Evolutionary conservation across 352 stramenopile species (phyloP), one percentile per base, ranked within the genome.

Genomic region (Phytophthora litchii): DNA sequence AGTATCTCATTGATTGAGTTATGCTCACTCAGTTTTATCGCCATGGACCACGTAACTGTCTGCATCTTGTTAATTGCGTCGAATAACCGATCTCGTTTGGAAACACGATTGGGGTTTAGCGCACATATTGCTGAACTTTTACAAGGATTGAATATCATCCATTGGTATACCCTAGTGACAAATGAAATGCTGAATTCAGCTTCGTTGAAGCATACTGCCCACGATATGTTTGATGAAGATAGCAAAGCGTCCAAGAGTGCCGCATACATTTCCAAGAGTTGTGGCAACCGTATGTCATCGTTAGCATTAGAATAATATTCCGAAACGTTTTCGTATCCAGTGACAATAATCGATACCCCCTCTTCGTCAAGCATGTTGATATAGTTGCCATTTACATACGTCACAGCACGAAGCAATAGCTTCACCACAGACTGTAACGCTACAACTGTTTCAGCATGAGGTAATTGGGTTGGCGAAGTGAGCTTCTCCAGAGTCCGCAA

Each of bases 141-240:
- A 11, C 4, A 29, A 14, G 43, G 31, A 8, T 63, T 23, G n/a
- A 67, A 67, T 3, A 46, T 9, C 10, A 64, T 52, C 60, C 60
- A 63, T 14, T 44, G 34, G 21, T 38, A 66, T 4, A 55, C 3
- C 57, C 41, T 61, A 20, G 49, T 20, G 11, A 66, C 3, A 34
- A 66, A 61, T 4, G 13, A 20, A 19, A 13, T 35, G 20, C 9
- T 25, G 3, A 14, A 35, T 31, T 40, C 41, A 31, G 6, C 21
- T 16, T 31, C 31, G 20, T 35, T 27, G n/a, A 53, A 50, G 13
- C 14, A 32, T 4, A 11, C 12, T 16, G 25, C 32, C 57, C 50
- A 66, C 11, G 61, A 17, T 17, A 48, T 11, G 21, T 50, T 27
- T 29, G 3, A 25, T 3, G 29, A 61, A 13, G 41, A 49, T 8